phyloP scores from a whole-genome alignment of 73 alveolate genomes.

The Paramecium octaurelia region DNA sequence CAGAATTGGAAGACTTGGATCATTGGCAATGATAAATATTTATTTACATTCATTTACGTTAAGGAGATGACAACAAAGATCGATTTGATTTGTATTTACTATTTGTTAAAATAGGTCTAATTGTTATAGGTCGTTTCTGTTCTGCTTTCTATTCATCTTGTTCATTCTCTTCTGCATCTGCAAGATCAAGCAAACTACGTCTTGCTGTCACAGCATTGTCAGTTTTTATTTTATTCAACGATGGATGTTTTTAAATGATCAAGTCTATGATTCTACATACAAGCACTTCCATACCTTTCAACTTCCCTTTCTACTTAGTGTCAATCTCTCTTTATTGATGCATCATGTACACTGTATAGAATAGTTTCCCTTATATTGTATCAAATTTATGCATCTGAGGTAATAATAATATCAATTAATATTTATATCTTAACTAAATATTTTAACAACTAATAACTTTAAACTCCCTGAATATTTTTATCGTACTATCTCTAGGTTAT shows the following conservation, averaged over 20 bases:
- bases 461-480: background rate
- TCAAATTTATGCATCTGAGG: background rate
- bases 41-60: background rate
- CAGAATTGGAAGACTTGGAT: conserved; percentile 34
- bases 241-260: conserved; percentile 4
- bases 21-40: conserved; percentile 34
- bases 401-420: background rate
- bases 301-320: background rate
- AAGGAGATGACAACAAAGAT: background rate
- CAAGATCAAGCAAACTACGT: background rate
- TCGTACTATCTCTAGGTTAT: background rate
- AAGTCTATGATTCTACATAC: background rate
- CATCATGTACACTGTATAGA: background rate
- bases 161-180: background rate
- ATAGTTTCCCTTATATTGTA: conserved; percentile 4
- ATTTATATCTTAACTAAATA: background rate
- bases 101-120: background rate
- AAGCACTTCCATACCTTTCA: background rate
- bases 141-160: background rate
- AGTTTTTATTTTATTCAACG: background rate
- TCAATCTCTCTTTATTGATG: background rate
- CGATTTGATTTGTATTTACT: background rate
- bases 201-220: background rate
- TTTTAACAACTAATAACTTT: background rate
- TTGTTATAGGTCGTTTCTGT: background rate